These are phyloP conservation scores for Mycosphaerella sp. DNA, from an alignment of 2,329 filamentous ascomycete species.

Conservation along the genomic window DNA sequence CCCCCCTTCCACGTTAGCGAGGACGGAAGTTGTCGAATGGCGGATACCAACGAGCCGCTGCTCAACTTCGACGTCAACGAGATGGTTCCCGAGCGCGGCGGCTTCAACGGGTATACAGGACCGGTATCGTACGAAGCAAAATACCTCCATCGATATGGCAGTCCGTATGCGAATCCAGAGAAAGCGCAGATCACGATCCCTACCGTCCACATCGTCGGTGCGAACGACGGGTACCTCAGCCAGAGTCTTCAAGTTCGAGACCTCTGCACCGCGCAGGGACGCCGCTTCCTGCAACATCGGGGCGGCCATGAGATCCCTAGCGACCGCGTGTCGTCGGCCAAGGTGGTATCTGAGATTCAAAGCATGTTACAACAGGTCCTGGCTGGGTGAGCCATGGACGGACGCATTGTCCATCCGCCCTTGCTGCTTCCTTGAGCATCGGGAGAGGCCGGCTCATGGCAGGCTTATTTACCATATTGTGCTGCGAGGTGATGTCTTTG, in stretches of 20 bases:
- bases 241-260: not conserved
- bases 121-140: not conserved
- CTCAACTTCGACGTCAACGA: constrained; percentile 2
- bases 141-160: not conserved
- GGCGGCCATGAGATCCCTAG: not conserved
- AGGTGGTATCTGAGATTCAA: not conserved
- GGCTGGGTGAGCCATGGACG: not conserved
- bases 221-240: constrained; percentile 1
- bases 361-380: not conserved
- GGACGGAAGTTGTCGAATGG: not conserved
- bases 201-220: constrained; percentile 4
- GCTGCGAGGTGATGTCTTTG: too few relatives aligned
- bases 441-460: too few relatives aligned
- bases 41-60: constrained; percentile 1
- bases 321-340: not conserved
- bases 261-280: not conserved
- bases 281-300: not conserved
- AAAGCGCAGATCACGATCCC: constrained; percentile 3
- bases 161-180: not conserved
- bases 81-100: not conserved
- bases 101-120: not conserved
- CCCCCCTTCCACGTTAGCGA: not conserved
- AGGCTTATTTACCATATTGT: too few relatives aligned
- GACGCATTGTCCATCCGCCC: too few relatives aligned
- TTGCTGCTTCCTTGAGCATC: too few relatives aligned